Evolutionary conservation across 305 asterid species (phyloP).

Genomic region (Caryopteris hybrid): DNA sequence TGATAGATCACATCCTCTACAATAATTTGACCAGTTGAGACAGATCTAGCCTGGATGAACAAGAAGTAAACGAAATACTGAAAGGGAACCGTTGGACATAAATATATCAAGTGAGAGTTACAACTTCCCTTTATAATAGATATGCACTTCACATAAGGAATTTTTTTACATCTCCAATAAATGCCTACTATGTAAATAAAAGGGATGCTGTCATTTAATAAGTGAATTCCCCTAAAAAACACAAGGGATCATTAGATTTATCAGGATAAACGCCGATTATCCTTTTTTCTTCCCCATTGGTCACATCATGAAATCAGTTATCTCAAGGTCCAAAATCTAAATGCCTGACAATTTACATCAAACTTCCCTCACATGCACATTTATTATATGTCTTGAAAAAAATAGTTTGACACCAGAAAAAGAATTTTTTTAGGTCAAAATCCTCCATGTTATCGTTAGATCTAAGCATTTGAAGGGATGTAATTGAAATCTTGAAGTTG

Average conservation of each 20-base stretch:
- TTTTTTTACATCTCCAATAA: background rate
- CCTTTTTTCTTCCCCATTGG: background rate
- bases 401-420: too few relatives aligned
- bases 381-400: background rate
- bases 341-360: too few relatives aligned
- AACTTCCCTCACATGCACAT: background rate
- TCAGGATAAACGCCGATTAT: background rate
- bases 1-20: slow-evolving; percentile 90
- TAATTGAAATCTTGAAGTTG: too few relatives aligned
- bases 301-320: too few relatives aligned
- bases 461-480: too few relatives aligned
- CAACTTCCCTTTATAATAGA: background rate
- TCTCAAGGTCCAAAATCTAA: too few relatives aligned
- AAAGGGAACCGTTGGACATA: background rate
- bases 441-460: too few relatives aligned
- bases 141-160: background rate
- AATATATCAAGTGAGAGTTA: background rate
- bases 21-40: slow-evolving; percentile 71
- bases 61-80: background rate
- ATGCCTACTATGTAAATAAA: background rate
- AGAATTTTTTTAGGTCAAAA: background rate
- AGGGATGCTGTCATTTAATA: background rate
- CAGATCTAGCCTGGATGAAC: slow-evolving; percentile 58
- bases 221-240: background rate
- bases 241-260: background rate